Evolutionary conservation across 2,329 filamentous ascomycete species (phyloP).

Genomic region (Aspergillus hortae): DNA sequence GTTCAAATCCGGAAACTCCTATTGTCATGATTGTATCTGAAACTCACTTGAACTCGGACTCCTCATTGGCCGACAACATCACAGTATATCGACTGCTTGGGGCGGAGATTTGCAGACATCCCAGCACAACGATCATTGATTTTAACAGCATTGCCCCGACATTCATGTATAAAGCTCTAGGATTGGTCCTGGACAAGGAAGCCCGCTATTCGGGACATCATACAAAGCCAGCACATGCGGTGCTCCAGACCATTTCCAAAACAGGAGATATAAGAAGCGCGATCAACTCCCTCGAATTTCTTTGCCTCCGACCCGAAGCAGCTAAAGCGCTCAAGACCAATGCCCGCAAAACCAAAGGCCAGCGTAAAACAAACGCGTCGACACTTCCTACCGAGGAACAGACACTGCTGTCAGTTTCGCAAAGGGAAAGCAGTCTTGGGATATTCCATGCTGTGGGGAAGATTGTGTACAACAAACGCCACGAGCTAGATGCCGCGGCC

Average conservation of each 20-base stretch:
- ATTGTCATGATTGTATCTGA: slow-evolving; percentile 90
- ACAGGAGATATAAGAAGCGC: slow-evolving; percentile 90
- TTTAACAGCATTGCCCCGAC: slow-evolving; percentile 92
- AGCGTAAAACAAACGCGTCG: slow-evolving; percentile 39
- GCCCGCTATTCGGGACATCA: slow-evolving; percentile 71
- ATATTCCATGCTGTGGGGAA: slow-evolving; percentile 97
- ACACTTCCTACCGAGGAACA: slow-evolving; percentile 76
- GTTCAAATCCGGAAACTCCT: slow-evolving; percentile 55
- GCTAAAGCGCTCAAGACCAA: slow-evolving; percentile 72
- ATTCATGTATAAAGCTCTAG: slow-evolving; percentile 77
- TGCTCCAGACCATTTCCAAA: slow-evolving; percentile 76
- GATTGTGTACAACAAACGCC: slow-evolving; percentile 92
- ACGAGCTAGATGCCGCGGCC: slow-evolving; percentile 46
- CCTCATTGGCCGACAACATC: slow-evolving; percentile 76
- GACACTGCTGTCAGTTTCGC: slow-evolving; percentile 74
- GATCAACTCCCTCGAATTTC: slow-evolving; percentile 86
- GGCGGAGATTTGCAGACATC: slow-evolving; percentile 77
- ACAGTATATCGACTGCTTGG: slow-evolving; percentile 88
- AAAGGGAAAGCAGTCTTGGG: slow-evolving; percentile 83
- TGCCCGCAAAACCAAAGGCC: slow-evolving; percentile 63
- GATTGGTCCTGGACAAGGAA: slow-evolving; percentile 79
- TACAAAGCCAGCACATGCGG: slow-evolving; percentile 71
- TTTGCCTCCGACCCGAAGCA: slow-evolving; percentile 79
- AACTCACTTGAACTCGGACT: slow-evolving; percentile 79
- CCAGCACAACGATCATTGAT: slow-evolving; percentile 74